Conservation (phyloP, 192 early-diverging fungal species). For the Geranomyces variabilis region DNA sequence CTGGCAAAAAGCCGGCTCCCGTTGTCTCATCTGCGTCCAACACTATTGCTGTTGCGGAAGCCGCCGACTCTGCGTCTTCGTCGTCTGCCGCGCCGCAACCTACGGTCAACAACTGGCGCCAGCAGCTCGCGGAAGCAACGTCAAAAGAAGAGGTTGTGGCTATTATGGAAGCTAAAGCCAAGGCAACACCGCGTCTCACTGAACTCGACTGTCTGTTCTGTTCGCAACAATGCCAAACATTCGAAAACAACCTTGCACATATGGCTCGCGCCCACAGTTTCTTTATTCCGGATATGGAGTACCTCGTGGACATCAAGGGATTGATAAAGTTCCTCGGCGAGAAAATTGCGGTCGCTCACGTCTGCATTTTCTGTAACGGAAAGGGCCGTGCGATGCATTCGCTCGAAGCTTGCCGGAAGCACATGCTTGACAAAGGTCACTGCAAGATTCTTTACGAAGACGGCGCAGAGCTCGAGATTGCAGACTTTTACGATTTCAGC, state of each 20-base stretch:
- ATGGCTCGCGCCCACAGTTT: constrained; percentile 91
- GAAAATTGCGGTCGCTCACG: constrained; percentile 92
- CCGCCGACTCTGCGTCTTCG: neutral
- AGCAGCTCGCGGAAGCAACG: constrained; percentile 52
- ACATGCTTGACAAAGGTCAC: constrained; percentile 96
- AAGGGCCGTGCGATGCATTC: constrained; percentile 77
- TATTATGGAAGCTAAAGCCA: constrained; percentile 83
- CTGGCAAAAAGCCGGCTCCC: neutral
- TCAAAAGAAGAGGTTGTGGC: constrained; percentile 70
- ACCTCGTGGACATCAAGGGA: constrained; percentile 83
- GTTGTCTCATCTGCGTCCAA: constrained; percentile 17
- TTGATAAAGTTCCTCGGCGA: constrained; percentile 91
- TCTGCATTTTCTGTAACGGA: constrained; percentile 94
- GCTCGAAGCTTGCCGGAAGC: constrained; percentile 91
- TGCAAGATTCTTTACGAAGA: constrained; percentile 96
- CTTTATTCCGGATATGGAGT: constrained; percentile 97
- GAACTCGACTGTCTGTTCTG: constrained; percentile 93
- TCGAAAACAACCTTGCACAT: constrained; percentile 81
- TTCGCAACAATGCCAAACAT: constrained; percentile 42
- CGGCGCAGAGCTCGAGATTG: constrained; percentile 88
- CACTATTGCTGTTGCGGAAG: neutral
- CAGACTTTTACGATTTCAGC: constrained; percentile 95
- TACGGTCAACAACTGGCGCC: constrained; percentile 35
- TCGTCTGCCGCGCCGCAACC: constrained; percentile 13
- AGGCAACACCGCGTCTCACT: constrained; percentile 64